These are phyloP conservation scores for Penicillium paneum DNA, from an alignment of 2,329 filamentous ascomycete species.

Conservation along the genomic window DNA sequence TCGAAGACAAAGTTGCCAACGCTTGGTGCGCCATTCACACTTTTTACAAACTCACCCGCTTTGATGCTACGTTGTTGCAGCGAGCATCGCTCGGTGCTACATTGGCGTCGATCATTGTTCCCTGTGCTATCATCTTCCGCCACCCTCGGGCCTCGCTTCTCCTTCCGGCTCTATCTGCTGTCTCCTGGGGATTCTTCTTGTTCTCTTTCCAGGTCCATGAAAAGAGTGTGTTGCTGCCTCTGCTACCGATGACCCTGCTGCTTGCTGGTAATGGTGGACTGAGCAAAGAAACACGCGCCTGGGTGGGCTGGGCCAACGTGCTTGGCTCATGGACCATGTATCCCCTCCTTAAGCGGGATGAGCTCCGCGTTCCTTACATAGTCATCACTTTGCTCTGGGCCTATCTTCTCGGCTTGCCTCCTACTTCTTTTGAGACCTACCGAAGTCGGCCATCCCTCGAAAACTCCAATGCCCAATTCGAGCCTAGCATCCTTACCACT, in stretches of 20 bases:
- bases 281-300: slow-evolving; percentile 71
- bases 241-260: slow-evolving; percentile 89
- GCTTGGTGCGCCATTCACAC: slow-evolving; percentile 95
- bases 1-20: slow-evolving; percentile 98
- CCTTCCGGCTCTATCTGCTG: slow-evolving; percentile 75
- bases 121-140: slow-evolving; percentile 75
- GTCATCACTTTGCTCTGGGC: slow-evolving; percentile 86
- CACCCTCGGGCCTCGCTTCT: slow-evolving; percentile 73
- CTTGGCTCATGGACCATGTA: slow-evolving; percentile 92
- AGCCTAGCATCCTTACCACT: slow-evolving; percentile 58
- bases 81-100: slow-evolving; percentile 72
- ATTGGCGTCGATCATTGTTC: slow-evolving; percentile 69
- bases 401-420: slow-evolving; percentile 83
- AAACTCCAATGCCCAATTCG: slow-evolving; percentile 41
- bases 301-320: slow-evolving; percentile 95
- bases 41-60: slow-evolving; percentile 77
- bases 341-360: slow-evolving; percentile 80
- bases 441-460: slow-evolving; percentile 45
- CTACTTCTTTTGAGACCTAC: slow-evolving; percentile 68
- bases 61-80: slow-evolving; percentile 69
- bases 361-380: slow-evolving; percentile 77
- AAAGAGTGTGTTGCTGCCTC: slow-evolving; percentile 88
- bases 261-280: slow-evolving; percentile 76
- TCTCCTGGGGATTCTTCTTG: slow-evolving; percentile 94
- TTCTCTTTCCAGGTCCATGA: slow-evolving; percentile 98